Base-by-base conservation (phyloP, 805 yeast species). In the Huiozyma naganishii region DNA sequence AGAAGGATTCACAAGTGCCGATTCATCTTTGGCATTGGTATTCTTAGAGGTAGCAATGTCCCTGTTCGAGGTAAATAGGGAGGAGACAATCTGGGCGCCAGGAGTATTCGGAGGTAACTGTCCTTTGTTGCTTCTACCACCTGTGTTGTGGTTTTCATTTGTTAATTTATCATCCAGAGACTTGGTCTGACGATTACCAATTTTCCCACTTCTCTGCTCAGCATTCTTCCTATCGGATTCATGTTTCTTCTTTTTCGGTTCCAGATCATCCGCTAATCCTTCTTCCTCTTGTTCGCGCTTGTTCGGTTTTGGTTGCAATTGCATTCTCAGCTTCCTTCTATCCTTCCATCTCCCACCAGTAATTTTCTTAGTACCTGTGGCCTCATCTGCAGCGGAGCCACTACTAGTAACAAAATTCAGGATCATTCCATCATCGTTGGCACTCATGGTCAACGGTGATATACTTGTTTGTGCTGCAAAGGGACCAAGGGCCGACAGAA, bases 331-430 rank as follows among this genome's bases (percentile, higher is more conserved):
- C 57, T 75, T 77, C 52, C 92, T 68, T 49, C 95, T 73, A 45
- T 86, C 94, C 53, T 75, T 80, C 95, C 95, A 86, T 50, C 73
- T 73, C 11, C 94, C 95, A 33, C 90, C 90, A 2, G 74, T 68
- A 2, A 78, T 72, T 55, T 72, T 77, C 6, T 66, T 50, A 2
- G 57, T 46, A 1, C 50, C 36, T 0, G 48, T 45, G 11, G 48
- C 43, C 6, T 62, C 53, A 40, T 54, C 44, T 7, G 52, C 47
- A 7, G 62, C 58, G 27, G 56, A 55, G 5, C 43, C 32, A 3
- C 29, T 35, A n/a, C 72, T 69, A 4, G 71, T 64, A 29, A 80
- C 74, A 56, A 90, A 80, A 59, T 90, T 90, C 55, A 90, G 60
- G 54, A 89, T 64, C 64, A 89, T 57, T 23, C 54, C 61, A 45